A percentile compares a stretch with the other conserved stretches of the same genome.
Evolutionary conservation across 352 stramenopile genomes (phyloP).

Genomic region (Phytophthora europaea): DNA sequence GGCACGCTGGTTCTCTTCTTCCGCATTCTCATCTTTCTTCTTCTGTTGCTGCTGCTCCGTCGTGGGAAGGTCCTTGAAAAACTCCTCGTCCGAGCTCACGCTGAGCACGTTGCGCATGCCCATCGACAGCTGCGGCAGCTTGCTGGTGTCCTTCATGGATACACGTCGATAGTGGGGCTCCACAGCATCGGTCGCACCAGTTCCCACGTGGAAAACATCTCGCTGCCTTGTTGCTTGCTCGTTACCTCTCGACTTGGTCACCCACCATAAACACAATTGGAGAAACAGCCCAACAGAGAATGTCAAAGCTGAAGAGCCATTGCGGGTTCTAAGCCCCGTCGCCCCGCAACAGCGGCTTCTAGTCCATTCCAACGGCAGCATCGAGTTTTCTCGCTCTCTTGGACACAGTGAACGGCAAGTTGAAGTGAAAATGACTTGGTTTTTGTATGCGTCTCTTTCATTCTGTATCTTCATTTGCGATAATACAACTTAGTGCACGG

Average conservation of each 20-base stretch:
- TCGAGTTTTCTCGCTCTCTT: constrained; percentile 5
- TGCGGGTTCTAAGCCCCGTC: not conserved
- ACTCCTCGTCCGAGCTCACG: constrained; percentile 71
- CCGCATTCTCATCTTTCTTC: constrained; percentile 37
- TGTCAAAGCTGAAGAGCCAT: not conserved
- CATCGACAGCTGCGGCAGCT: constrained; percentile 56
- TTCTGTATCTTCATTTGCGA: constrained; percentile 4
- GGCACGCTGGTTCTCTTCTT: constrained; percentile 43
- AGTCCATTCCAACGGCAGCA: constrained; percentile 14
- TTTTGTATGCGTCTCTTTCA: not conserved
- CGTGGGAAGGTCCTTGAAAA: constrained; percentile 81
- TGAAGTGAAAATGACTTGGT: constrained; percentile 9
- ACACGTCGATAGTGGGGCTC: too few relatives aligned
- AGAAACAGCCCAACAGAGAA: constrained; percentile 20
- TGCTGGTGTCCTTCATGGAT: constrained; percentile 80
- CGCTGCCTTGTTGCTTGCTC: not conserved
- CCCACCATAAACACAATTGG: constrained; percentile 27
- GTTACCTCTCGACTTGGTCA: constrained; percentile 24
- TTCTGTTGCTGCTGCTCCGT: constrained; percentile 38
- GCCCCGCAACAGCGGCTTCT: constrained; percentile 4
- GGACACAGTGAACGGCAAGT: constrained; percentile 4
- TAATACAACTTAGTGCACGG: not conserved
- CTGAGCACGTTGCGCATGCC: constrained; percentile 46
- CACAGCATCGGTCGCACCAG: constrained; percentile 78
- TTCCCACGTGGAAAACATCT: constrained; percentile 83